A percentile compares a stretch with the other conserved stretches of the same genome.
Evolutionary conservation across 2,329 filamentous ascomycete genomes (phyloP).

Genomic region (Colletotrichum sp.): DNA sequence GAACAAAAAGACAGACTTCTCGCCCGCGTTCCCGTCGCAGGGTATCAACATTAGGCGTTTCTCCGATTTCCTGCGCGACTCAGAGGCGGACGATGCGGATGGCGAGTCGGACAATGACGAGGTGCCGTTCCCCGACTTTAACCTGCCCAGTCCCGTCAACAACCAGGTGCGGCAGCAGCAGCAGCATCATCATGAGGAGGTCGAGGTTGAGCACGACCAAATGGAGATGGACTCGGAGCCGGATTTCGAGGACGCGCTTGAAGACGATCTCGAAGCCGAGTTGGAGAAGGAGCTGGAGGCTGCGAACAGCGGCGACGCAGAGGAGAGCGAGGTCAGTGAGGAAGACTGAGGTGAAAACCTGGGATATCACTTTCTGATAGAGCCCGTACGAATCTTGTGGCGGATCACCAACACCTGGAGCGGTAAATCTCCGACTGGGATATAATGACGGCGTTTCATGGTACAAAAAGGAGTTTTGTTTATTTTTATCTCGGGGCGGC

Average conservation of each 20-base stretch:
- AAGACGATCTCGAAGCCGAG: conserved; percentile 61
- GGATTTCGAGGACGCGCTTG: conserved; percentile 44
- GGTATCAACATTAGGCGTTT: conserved; percentile 48
- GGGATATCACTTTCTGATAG: background rate
- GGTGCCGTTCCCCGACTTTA: conserved; percentile 46
- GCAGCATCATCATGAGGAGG: conserved; percentile 28
- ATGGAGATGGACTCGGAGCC: conserved; percentile 31
- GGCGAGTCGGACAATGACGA: conserved; percentile 54
- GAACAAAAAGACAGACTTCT: conserved; percentile 46
- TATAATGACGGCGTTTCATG: conserved; percentile 15
- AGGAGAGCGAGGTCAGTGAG: conserved; percentile 71
- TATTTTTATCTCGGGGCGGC: background rate
- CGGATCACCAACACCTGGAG: background rate
- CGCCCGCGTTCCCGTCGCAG: conserved; percentile 50
- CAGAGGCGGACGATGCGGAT: conserved; percentile 51
- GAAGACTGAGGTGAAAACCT: conserved; percentile 53
- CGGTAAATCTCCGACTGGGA: background rate
- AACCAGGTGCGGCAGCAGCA: conserved; percentile 33
- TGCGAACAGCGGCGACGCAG: conserved; percentile 47
- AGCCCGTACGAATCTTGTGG: background rate
- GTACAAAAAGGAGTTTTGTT: conserved; percentile 6
- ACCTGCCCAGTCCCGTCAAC: conserved; percentile 60
- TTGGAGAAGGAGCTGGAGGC: conserved; percentile 59
- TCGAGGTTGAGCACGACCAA: conserved; percentile 25
- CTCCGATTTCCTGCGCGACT: conserved; percentile 57